These are phyloP conservation scores for Sarocladiaceae sp. DNA, from an alignment of 2,329 filamentous ascomycete species.

Conservation along the genomic window DNA sequence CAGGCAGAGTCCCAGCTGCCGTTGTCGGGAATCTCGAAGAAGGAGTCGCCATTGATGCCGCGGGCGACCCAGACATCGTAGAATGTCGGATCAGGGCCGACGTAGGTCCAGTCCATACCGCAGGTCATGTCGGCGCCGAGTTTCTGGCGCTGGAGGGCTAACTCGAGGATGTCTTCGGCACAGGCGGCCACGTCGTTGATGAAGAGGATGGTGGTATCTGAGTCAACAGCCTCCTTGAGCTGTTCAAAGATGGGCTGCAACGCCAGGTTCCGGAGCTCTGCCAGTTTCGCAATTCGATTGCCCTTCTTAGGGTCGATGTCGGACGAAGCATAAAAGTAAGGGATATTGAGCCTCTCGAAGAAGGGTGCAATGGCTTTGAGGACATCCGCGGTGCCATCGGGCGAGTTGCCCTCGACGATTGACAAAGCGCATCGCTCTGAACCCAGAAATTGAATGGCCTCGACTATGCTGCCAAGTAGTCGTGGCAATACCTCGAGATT, in stretches of 20 bases:
- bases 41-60: conserved; percentile 44
- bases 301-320: conserved; percentile 34
- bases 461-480: conserved; percentile 44
- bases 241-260: conserved; percentile 36
- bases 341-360: conserved; percentile 30
- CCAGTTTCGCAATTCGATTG: conserved; percentile 40
- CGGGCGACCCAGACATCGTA: conserved; percentile 53
- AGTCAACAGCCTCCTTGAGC: conserved; percentile 15
- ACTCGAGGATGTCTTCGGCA: conserved; percentile 50
- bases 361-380: conserved; percentile 33
- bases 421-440: conserved; percentile 44
- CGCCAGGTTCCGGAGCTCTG: conserved; percentile 46
- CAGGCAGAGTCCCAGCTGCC: conserved; percentile 42
- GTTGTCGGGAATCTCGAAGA: conserved; percentile 45
- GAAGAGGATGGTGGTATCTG: conserved; percentile 41
- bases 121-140: conserved; percentile 51
- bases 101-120: conserved; percentile 51
- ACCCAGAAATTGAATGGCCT: conserved; percentile 43
- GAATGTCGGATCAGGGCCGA: conserved; percentile 39
- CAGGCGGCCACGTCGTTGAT: conserved; percentile 49
- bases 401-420: conserved; percentile 49
- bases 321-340: conserved; percentile 37
- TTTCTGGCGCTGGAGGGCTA: conserved; percentile 39
- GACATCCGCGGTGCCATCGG: conserved; percentile 47
- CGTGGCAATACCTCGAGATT: conserved; percentile 38